Evolutionary conservation across 345 rosid genomes (phyloP).

Genomic region (Moricandia moricandioides): DNA sequence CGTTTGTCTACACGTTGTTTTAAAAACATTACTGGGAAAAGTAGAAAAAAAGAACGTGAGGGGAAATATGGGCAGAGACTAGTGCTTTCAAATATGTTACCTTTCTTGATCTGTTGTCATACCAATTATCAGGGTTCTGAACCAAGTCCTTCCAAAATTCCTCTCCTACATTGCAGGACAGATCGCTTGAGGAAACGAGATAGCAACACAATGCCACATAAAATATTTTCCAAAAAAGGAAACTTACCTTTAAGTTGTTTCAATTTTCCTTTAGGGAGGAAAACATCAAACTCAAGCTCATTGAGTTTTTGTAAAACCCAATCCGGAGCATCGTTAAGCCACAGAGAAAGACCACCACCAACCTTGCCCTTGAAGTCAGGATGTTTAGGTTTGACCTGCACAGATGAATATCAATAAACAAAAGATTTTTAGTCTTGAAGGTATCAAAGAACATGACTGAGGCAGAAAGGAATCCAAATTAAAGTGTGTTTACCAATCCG

Average conservation of each 20-base stretch:
- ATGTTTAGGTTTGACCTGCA: slow-evolving; percentile 53
- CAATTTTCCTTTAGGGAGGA: slow-evolving; percentile 18
- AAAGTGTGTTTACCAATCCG: slow-evolving; percentile 49
- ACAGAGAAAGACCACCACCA: slow-evolving; percentile 40
- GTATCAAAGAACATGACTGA: slow-evolving; percentile 4
- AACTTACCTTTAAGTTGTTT: slow-evolving; percentile 46
- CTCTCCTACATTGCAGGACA: slow-evolving; percentile 46
- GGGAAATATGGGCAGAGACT: neutral
- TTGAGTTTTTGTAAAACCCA: slow-evolving; percentile 46
- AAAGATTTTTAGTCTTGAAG: neutral
- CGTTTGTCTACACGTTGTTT: slow-evolving; percentile 30
- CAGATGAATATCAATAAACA: neutral
- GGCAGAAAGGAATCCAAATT: neutral
- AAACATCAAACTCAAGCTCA: slow-evolving; percentile 41
- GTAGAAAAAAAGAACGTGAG: neutral
- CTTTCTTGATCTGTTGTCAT: slow-evolving; percentile 66
- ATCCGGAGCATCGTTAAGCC: slow-evolving; percentile 53
- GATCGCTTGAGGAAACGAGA: neutral
- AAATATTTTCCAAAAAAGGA: neutral
- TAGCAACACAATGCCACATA: neutral
- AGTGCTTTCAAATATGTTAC: slow-evolving; percentile 35
- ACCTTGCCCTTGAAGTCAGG: slow-evolving; percentile 75
- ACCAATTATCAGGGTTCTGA: slow-evolving; percentile 62
- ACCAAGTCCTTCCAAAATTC: slow-evolving; percentile 70
- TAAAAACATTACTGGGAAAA: neutral